phyloP scores from a whole-genome alignment of 2,329 filamentous ascomycete species.

The Fonsecaea pedrosoi region DNA sequence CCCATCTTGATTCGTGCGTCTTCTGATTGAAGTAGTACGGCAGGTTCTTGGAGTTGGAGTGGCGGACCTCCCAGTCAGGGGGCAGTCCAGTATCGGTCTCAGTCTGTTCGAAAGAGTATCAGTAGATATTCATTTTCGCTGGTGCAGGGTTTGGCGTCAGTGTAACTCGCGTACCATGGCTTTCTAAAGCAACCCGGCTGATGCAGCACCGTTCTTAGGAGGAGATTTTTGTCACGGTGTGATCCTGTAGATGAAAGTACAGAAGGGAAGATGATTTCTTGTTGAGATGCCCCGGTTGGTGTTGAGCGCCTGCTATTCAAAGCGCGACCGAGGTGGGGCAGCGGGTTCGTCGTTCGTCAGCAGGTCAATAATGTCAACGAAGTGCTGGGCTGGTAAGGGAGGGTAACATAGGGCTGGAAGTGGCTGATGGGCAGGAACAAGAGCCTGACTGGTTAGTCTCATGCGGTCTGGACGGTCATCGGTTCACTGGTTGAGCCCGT shows the following conservation, averaged over 20 bases:
- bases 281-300: slow-evolving; percentile 10
- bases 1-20: slow-evolving; percentile 92
- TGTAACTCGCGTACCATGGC: slow-evolving; percentile 30
- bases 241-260: slow-evolving; percentile 3
- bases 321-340: slow-evolving; percentile 20
- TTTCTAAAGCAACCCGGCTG: neutral
- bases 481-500: neutral
- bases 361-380: slow-evolving; percentile 11
- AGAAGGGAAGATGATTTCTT: neutral
- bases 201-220: neutral
- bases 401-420: slow-evolving; percentile 7
- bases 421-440: slow-evolving; percentile 14
- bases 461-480: slow-evolving; percentile 6
- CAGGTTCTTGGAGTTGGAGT: slow-evolving; percentile 97
- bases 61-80: slow-evolving; percentile 89
- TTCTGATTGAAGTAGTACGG: slow-evolving; percentile 96
- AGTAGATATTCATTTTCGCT: slow-evolving; percentile 7
- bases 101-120: slow-evolving; percentile 15
- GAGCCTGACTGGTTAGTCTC: slow-evolving; percentile 17
- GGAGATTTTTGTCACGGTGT: neutral
- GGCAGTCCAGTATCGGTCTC: slow-evolving; percentile 79
- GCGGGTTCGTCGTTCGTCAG: slow-evolving; percentile 20
- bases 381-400: neutral
- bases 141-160: neutral
- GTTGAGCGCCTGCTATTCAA: neutral